Evolutionary conservation across 2,329 filamentous ascomycete genomes (phyloP).

Genomic region (Fonsecaea nubica): DNA sequence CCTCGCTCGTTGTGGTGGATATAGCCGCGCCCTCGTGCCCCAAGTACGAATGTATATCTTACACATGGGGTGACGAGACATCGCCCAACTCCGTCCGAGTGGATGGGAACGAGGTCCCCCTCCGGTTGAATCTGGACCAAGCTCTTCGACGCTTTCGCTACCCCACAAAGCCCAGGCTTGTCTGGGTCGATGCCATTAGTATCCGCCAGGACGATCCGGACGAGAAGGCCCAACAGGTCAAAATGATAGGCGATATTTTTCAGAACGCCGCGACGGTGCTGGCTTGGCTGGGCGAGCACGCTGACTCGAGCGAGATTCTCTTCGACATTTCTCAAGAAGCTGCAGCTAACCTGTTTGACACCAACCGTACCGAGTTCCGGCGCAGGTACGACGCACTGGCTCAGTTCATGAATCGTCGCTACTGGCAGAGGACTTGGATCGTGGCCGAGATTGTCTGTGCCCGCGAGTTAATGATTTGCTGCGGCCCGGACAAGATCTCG

Average conservation of each 20-base stretch:
- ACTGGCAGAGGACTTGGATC: constrained; percentile 10
- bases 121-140: constrained; percentile 3
- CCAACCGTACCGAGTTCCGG: constrained; percentile 3
- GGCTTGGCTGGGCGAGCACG: constrained; percentile 2
- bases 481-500: not conserved
- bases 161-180: not conserved
- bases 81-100: not conserved
- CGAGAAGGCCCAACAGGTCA: constrained; percentile 5
- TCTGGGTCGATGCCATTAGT: constrained; percentile 1
- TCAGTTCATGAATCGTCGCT: not conserved
- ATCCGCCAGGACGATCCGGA: not conserved
- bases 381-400: constrained; percentile 5
- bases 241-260: not conserved
- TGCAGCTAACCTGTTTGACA: not conserved
- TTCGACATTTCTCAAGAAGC: not conserved
- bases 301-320: not conserved
- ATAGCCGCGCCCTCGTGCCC: not conserved
- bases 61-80: not conserved
- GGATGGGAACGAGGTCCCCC: not conserved
- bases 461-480: constrained; percentile 8
- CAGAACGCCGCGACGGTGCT: not conserved
- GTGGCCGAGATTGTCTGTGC: constrained; percentile 7
- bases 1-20: constrained; percentile 4
- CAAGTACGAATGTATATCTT: constrained; percentile 6
- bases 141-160: not conserved